Evolutionary conservation across 176 grass and related monocot species (phyloP).

Genomic region (Zizania latifolia): DNA sequence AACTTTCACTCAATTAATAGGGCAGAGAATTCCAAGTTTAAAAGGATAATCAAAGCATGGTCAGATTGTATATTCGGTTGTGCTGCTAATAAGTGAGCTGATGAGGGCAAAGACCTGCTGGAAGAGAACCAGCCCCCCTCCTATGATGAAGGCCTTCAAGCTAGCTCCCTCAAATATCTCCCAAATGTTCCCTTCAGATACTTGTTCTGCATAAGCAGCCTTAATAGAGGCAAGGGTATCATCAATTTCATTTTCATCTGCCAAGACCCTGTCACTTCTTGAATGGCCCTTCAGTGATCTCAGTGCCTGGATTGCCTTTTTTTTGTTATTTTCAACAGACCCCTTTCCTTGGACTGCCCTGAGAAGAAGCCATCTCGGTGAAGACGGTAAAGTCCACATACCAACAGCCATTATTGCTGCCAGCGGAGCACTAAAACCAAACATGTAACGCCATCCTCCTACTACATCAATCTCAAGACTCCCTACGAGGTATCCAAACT

Average conservation of each 20-base stretch:
- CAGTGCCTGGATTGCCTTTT: conserved; percentile 65
- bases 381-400: conserved; percentile 69
- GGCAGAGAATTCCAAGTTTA: background rate
- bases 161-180: conserved; percentile 80
- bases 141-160: conserved; percentile 95
- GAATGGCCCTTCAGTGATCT: conserved; percentile 52
- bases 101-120: conserved; percentile 64
- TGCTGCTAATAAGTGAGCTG: background rate
- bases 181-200: conserved; percentile 66
- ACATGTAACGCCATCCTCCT: conserved; percentile 97
- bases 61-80: conserved; percentile 1
- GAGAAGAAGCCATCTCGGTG: conserved; percentile 88
- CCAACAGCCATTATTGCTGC: conserved; percentile 76
- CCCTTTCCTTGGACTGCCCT: conserved; percentile 81
- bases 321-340: conserved; percentile 65
- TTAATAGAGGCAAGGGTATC: conserved; percentile 70
- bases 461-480: conserved; percentile 66
- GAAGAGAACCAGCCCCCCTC: conserved; percentile 92
- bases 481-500: conserved; percentile 80
- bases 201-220: conserved; percentile 65
- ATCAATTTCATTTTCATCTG: conserved; percentile 70
- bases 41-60: background rate
- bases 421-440: conserved; percentile 68
- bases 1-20: background rate
- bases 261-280: conserved; percentile 48